Evolutionary conservation across 2,329 filamentous ascomycete species (phyloP), one percentile per base, ranked within the genome.

Genomic region (Neonectria magnoliae): DNA sequence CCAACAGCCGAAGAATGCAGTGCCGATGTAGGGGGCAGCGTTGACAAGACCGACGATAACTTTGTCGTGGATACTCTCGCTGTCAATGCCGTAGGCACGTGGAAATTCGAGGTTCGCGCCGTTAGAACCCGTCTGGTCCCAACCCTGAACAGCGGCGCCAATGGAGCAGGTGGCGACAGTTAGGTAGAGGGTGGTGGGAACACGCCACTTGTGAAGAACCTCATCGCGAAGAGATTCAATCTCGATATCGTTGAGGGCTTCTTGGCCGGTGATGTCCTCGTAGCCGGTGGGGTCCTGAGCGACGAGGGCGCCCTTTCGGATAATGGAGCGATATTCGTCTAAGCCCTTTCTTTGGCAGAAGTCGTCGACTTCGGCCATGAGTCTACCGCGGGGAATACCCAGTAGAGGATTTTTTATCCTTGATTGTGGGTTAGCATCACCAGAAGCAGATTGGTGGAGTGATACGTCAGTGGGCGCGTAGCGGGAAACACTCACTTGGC

Each of bases 241-340:
- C 73, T 92, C 90, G 1, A 82, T 81, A 16, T 89, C 83, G 59
- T 83, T 80, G 2, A 94, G 83, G 11, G 87, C 85, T 55, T 86
- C 80, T 57, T 86, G 80, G 68, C 86, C 85, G 4, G 77, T 79
- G 44, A 93, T 83, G 36, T 84, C 81, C 62, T 92, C 90, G 75
- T 81, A 92, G 31, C 83, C 82, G 9, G 81, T 80, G 0, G 91
- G 91, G 69, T 90, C 88, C 76, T 93, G 91, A 3, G 92, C 92
- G 18, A 94, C 86, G 11, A 95, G 82, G 4, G 92, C 93, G 36
- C 91, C 92, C 71, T 90, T 90, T 56, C 86, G 83, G 56, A 94
- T 83, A 16, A 91, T 74, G 4, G 81, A 79, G 3, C 88, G 78
- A 68, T 90, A 84, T 58, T 90, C 86, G 2, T 80, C 77, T 27